Base-by-base conservation (phyloP, 1,139 yeast genomes). In the Yamadazyma mexicana region DNA sequence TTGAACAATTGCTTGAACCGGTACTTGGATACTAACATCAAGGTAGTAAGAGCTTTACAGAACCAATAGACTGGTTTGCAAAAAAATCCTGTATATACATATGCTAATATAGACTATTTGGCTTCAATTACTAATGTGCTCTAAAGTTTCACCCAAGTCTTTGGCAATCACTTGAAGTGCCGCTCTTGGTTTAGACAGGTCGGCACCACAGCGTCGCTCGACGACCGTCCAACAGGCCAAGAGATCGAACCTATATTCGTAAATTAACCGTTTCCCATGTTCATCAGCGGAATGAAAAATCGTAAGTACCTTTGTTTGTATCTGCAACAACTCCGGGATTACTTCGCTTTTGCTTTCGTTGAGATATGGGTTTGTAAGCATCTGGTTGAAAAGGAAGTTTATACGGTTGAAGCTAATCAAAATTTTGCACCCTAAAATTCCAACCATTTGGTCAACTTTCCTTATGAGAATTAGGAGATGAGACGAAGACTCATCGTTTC, bases 11-110 rank as follows among this genome's bases (percentile, higher is more conserved):
- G 97, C 61, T 78, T 89, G 52, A 85, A 87, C 66, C 69, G 95
- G 51, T 91, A 84, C 61, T 73, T 91, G 53, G 97, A 91, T 59
- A 84, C 95, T 34, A 89, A 89, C 62, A 84, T 87, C 58, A 80
- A 83, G 63, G 85, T 91, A 34, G 95, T 89, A 17, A 82, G 84
- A 54, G 57, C 68, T 11, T 62, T 67, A 40, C 63, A 65, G n/a
- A 56, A 61, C 34, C 67, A 59, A 45, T 37, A 33, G 17, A 40
- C 5, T 11, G n/a, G n/a, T n/a, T n/a, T n/a, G n/a, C n/a, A n/a
- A n/a, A n/a, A n/a, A n/a, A n/a, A n/a, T n/a, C n/a, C 14, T 27
- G 31, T 27, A 27, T 27, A 27, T 27, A 27, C 23, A 20, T n/a
- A n/a, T n/a, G n/a, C n/a, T n/a, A n/a, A n/a, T n/a, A n/a, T n/a